A percentile compares a stretch with the other conserved stretches of the same genome.
Conservation (phyloP, 805 yeast genomes). For the Candida awuae region DNA sequence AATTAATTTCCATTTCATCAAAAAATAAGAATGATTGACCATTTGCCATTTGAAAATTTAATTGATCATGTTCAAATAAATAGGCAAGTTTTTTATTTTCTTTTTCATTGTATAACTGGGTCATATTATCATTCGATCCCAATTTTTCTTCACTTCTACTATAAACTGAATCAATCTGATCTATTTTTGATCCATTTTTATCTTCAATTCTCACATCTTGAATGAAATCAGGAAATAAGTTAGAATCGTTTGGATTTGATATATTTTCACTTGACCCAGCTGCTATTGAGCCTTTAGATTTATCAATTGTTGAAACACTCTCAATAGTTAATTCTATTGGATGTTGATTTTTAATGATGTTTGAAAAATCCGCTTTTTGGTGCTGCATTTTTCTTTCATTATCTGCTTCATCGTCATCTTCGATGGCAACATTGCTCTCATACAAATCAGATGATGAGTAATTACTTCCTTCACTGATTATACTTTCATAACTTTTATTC, state of each 20-base stretch:
- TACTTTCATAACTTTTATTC: slow-evolving; percentile 5
- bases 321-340: no score
- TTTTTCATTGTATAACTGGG: slow-evolving; percentile 12
- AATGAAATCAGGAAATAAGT: no score
- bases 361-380: no score
- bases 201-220: not conserved
- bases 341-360: no score
- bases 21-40: slow-evolving; percentile 78
- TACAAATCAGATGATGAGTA: not conserved
- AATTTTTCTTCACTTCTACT: slow-evolving; percentile 3
- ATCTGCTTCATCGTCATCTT: not conserved
- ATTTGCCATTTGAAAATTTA: slow-evolving; percentile 62
- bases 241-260: no score
- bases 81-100: slow-evolving; percentile 12
- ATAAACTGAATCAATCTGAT: no score
- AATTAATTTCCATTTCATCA: slow-evolving; percentile 69
- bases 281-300: no score
- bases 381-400: not conserved
- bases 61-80: slow-evolving; percentile 68
- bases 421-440: not conserved
- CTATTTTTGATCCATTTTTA: not conserved
- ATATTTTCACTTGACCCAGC: no score
- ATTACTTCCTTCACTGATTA: slow-evolving; percentile 1
- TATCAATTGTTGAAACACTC: no score
- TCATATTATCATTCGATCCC: not conserved